Conservation (phyloP, 2,329 filamentous ascomycete species). For the Fusarium sp. region DNA sequence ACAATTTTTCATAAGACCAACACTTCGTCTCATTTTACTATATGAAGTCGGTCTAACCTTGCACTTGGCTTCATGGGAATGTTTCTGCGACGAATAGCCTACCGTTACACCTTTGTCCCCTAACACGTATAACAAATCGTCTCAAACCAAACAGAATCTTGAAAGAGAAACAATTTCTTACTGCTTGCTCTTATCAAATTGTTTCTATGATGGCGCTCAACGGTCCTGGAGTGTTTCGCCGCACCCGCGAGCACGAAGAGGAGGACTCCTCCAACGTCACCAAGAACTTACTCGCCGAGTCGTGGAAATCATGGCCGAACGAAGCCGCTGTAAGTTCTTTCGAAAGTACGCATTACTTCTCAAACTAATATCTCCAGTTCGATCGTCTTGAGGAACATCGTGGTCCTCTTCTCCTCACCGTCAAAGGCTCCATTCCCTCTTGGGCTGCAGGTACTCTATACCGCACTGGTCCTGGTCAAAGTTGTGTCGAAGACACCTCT, state of each 20-base stretch:
- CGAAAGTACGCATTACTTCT: accelerated
- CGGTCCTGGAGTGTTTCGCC: conserved; percentile 44
- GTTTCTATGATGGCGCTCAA: conserved; percentile 47
- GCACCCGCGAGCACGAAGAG: conserved; percentile 48
- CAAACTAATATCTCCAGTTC: conserved; percentile 63
- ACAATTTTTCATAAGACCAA: conserved; percentile 8
- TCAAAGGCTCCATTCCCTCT: conserved; percentile 75
- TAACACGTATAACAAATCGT: background rate
- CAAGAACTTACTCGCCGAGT: conserved; percentile 48
- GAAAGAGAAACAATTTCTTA: background rate
- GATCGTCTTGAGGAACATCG: conserved; percentile 75
- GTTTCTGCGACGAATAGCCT: background rate
- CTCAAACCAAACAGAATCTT: background rate
- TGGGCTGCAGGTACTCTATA: conserved; percentile 81
- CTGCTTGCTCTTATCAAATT: background rate
- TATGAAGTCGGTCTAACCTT: background rate
- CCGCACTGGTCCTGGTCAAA: conserved; percentile 78
- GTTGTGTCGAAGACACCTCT: conserved; percentile 69
- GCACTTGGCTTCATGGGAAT: background rate
- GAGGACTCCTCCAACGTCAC: conserved; percentile 44
- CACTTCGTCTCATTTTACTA: background rate
- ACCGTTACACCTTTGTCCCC: background rate
- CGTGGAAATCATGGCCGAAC: conserved; percentile 62
- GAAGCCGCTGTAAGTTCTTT: conserved; percentile 59
- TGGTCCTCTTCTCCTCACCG: conserved; percentile 71